A percentile compares a stretch with the other conserved stretches of the same genome.
These are phyloP conservation scores for Leucosporidium yakuticum DNA, from an alignment of 768 basidiomycete species.

Conservation along the genomic window DNA sequence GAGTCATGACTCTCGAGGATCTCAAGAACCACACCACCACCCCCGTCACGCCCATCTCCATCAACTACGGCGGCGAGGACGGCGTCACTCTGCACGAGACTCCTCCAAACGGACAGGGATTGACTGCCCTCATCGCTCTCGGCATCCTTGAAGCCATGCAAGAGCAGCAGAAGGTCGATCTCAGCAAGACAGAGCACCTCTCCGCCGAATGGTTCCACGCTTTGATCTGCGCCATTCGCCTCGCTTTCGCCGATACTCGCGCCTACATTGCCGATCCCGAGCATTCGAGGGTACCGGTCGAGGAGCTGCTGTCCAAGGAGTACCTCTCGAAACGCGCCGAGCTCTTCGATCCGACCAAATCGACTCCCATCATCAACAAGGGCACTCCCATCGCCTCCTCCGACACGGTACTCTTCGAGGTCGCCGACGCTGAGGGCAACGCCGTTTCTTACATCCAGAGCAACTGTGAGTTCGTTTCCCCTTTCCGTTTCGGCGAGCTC, in stretches of 20 bases:
- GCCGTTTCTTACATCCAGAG: slow-evolving; percentile 40
- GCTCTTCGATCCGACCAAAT: slow-evolving; percentile 64
- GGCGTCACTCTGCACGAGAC: slow-evolving; percentile 94
- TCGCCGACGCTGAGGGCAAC: slow-evolving; percentile 51
- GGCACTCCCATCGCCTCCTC: slow-evolving; percentile 77
- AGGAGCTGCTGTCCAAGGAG: slow-evolving; percentile 79
- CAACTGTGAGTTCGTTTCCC: slow-evolving; percentile 15
- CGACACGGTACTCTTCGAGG: slow-evolving; percentile 92
- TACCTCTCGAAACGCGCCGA: slow-evolving; percentile 75
- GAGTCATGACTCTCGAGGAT: slow-evolving; percentile 90
- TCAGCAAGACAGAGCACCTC: slow-evolving; percentile 81
- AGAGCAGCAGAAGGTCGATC: slow-evolving; percentile 60
- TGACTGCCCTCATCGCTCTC: slow-evolving; percentile 85
- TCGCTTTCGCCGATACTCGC: slow-evolving; percentile 59
- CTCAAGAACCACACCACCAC: slow-evolving; percentile 72
- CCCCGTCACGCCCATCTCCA: slow-evolving; percentile 83
- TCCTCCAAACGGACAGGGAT: slow-evolving; percentile 96
- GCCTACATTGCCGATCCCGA: slow-evolving; percentile 92
- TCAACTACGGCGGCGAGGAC: slow-evolving; percentile 61
- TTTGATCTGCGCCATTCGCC: slow-evolving; percentile 45
- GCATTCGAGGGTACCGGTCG: slow-evolving; percentile 63
- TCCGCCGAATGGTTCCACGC: slow-evolving; percentile 81
- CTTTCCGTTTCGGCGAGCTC: background rate
- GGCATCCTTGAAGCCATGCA: slow-evolving; percentile 87
- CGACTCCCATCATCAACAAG: slow-evolving; percentile 60